Base-by-base conservation (phyloP, 352 stramenopile genomes). In the Paralagenidium karlingii region DNA sequence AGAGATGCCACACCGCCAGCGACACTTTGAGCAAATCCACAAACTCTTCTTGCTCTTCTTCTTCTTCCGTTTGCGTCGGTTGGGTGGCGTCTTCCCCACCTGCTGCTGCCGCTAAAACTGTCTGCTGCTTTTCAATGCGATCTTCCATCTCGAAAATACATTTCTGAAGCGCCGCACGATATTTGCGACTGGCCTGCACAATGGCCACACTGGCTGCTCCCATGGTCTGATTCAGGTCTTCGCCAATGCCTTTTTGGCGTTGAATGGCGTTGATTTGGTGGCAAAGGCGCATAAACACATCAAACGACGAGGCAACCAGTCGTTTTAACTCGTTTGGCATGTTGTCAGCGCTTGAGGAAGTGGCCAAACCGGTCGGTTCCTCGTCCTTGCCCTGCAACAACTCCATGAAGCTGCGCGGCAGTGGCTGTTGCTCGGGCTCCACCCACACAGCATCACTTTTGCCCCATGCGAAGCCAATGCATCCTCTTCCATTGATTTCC, bases 1-100 rank as follows among this genome's bases (percentile, higher is more conserved):
- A 85, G 33, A 89, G 39, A 44, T 86, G 73, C 67, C 71, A 83
- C 13, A 89, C 61, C 13, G 76, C 73, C 21, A 89, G 53, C 28
- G 76, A 84, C 8, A 82, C 73, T 53, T 87, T 85, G 20, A 89
- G 43, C 39, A 87, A 44, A 28, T 83, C 63, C 16, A 76, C 41
- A 16, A 83, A 69, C 24, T 67, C 53, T 8, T 63, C 54, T 4
- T 78, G 63, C 3, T 67, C 58, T 1, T 76, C 46, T 6, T 20
- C 22, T 10, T 48, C 39, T 7, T 43, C n/a, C 8, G n/a, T n/a
- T n/a, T n/a, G n/a, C n/a, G n/a, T n/a, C n/a, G n/a, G n/a, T n/a
- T n/a, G n/a, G n/a, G n/a, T n/a, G n/a, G n/a, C n/a, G n/a, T n/a
- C n/a, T n/a, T n/a, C n/a, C n/a, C n/a, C n/a, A n/a, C n/a, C n/a